A percentile compares a stretch with the other conserved stretches of the same genome.
Conservation (phyloP, 2,329 filamentous ascomycete genomes). For the Alternaria arborescens region DNA sequence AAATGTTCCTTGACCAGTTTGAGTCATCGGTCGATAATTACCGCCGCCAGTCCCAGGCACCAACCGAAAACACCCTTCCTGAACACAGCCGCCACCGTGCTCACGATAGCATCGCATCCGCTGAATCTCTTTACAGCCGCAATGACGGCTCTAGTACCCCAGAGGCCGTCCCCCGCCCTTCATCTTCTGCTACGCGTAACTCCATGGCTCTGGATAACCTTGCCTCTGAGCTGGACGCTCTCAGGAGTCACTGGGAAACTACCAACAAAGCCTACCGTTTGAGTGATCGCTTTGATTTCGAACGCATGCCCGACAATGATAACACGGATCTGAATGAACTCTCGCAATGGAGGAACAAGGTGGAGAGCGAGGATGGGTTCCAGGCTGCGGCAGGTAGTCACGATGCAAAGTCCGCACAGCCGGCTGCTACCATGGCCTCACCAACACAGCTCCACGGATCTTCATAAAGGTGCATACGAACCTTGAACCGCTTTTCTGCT, state of each 20-base stretch:
- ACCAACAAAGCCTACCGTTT: conserved; percentile 95
- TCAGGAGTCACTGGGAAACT: conserved; percentile 92
- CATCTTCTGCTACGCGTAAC: conserved; percentile 57
- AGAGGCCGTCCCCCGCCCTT: conserved; percentile 39
- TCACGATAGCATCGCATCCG: conserved; percentile 68
- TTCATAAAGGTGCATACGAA: not conserved
- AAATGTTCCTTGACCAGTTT: conserved; percentile 91
- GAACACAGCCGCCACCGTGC: conserved; percentile 54
- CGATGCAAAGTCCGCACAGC: conserved; percentile 6
- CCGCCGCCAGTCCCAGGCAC: conserved; percentile 72
- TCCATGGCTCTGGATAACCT: conserved; percentile 85
- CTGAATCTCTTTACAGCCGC: conserved; percentile 60
- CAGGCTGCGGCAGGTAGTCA: conserved; percentile 15
- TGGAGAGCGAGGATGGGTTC: conserved; percentile 42
- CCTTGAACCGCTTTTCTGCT: not conserved
- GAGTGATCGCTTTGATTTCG: conserved; percentile 89
- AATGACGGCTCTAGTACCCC: conserved; percentile 50
- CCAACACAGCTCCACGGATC: conserved; percentile 8
- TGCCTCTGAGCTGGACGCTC: conserved; percentile 87
- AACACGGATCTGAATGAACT: conserved; percentile 45
- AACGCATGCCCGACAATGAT: conserved; percentile 58
- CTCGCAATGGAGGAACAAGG: conserved; percentile 46
- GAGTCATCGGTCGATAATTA: conserved; percentile 95
- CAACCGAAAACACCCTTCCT: conserved; percentile 44
- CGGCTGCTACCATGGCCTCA: conserved; percentile 5